Base-by-base conservation (phyloP, 208 protist genomes). In the Blechomonas ayalai region DNA sequence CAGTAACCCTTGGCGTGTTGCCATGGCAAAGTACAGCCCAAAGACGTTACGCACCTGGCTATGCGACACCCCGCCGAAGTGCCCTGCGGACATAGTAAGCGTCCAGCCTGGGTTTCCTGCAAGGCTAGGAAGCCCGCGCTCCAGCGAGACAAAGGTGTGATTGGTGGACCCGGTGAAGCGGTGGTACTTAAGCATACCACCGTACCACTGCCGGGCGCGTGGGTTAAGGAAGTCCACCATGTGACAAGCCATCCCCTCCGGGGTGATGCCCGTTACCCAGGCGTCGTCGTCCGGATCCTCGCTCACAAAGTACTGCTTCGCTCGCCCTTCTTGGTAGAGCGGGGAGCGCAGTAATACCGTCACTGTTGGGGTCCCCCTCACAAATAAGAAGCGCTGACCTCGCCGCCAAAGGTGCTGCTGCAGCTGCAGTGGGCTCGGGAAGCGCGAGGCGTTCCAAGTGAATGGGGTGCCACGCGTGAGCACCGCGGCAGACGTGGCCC, bases 21-120 rank as follows among this genome's bases (percentile, higher is more conserved):
- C 64, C 43, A 79, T 61, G n/a, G 73, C 56, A 32, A 88, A 71
- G 50, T 83, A 67, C 27, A 88, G 74, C 3, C 96, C 87, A 46
- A 98, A 98, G 18, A 97, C 42, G 73, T 99, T 99, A 73, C 99
- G 97, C 33, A 99, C 58, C 34, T 98, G 85, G 16, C 92, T 56
- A 57, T 99, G 96, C 34, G 90, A 80, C 9, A 85, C 54, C 20
- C 58, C 37, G 18, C 63, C 63, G 20, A 56, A 20, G 51, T 84
- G 75, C 7, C 75, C 75, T 7, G 65, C 41, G 40, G 97, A 76
- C 74, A 96, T 96, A 26, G 86, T 74, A 83, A 99, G 96, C 10
- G 91, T 91, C 15, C n/a, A 16, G 20, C 25, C 28, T n/a, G 77
- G 89, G 2, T 84, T 90, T 50, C 73, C 82, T 43, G 96, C 96